Conservation (phyloP, 805 yeast genomes). For the Ogataea trehalophila region DNA sequence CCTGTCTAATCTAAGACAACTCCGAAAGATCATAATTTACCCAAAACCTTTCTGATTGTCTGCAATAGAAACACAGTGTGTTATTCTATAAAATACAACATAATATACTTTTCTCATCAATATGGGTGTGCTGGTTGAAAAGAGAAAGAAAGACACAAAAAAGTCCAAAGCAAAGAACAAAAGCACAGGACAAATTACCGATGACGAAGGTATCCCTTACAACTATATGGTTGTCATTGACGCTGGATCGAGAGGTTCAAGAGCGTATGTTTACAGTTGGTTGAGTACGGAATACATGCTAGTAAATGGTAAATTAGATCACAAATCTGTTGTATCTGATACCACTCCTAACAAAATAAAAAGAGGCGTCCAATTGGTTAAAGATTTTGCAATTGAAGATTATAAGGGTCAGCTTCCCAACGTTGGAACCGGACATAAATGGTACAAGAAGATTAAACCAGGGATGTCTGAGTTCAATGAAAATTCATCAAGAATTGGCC, state of each 20-base stretch:
- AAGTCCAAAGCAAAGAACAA: slow-evolving; percentile 1
- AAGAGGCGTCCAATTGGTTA: not conserved
- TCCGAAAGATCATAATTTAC: no score
- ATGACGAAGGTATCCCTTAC: slow-evolving; percentile 43
- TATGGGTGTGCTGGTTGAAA: not conserved
- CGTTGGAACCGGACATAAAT: slow-evolving; percentile 32
- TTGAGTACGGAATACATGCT: slow-evolving; percentile 32
- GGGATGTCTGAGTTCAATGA: slow-evolving; percentile 50
- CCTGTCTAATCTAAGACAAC: no score
- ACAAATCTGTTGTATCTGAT: not conserved
- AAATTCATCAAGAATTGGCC: slow-evolving; percentile 47
- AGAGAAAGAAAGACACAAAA: slow-evolving; percentile 1
- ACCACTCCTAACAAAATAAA: not conserved
- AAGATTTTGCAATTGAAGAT: not conserved
- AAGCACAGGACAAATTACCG: slow-evolving; percentile 23
- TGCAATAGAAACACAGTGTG: not conserved
- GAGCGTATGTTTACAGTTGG: slow-evolving; percentile 60
- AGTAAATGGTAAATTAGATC: slow-evolving; percentile 13
- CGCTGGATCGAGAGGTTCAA: slow-evolving; percentile 62
- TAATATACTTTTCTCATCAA: not conserved
- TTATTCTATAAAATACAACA: not conserved
- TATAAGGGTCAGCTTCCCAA: slow-evolving; percentile 12
- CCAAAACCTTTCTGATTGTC: not conserved
- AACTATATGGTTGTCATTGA: slow-evolving; percentile 60
- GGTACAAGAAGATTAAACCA: slow-evolving; percentile 52